These are phyloP conservation scores for Phytopythium sindhum DNA, from an alignment of 352 stramenopile species.

Conservation along the genomic window DNA sequence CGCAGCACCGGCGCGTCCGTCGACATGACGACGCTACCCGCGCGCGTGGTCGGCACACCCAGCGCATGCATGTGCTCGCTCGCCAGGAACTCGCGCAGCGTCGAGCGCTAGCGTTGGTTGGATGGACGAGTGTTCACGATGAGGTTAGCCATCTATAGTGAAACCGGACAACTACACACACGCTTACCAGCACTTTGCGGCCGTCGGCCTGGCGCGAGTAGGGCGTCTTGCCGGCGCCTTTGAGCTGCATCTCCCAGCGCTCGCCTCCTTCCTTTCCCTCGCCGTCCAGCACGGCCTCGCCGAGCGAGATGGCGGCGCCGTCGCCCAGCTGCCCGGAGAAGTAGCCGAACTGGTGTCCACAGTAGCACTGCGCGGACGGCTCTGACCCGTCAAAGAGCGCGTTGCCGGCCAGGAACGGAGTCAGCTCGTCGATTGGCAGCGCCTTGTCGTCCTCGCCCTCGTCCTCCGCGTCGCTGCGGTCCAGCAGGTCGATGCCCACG, in stretches of 20 bases:
- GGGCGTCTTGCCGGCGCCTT: conserved; percentile 94
- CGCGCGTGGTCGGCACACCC: conserved; percentile 92
- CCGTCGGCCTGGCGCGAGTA: conserved; percentile 95
- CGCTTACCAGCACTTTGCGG: conserved; percentile 73
- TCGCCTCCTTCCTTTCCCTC: conserved; percentile 15
- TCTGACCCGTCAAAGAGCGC: conserved; percentile 66
- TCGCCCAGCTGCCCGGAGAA: conserved; percentile 92
- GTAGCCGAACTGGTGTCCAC: conserved; percentile 90
- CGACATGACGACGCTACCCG: conserved; percentile 75
- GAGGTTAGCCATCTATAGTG: too few relatives aligned
- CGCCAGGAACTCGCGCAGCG: conserved; percentile 96
- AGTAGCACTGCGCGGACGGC: conserved; percentile 88
- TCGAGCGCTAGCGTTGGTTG: conserved; percentile 70
- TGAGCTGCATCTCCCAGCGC: conserved; percentile 95
- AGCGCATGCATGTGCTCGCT: conserved; percentile 96
- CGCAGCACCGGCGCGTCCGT: conserved; percentile 64
- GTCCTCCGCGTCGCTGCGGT: conserved; percentile 1
- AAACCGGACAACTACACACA: conserved; percentile 3
- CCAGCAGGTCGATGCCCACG: conserved; percentile 47
- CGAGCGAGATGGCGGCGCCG: conserved; percentile 87
- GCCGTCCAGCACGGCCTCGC: conserved; percentile 53
- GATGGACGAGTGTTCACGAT: background rate
- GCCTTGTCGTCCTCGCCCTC: conserved; percentile 15
- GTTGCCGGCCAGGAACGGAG: conserved; percentile 71
- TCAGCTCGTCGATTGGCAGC: conserved; percentile 36